These are phyloP conservation scores for Rhizophagus prolifer DNA, from an alignment of 192 early-diverging fungal species.

Conservation along the genomic window DNA sequence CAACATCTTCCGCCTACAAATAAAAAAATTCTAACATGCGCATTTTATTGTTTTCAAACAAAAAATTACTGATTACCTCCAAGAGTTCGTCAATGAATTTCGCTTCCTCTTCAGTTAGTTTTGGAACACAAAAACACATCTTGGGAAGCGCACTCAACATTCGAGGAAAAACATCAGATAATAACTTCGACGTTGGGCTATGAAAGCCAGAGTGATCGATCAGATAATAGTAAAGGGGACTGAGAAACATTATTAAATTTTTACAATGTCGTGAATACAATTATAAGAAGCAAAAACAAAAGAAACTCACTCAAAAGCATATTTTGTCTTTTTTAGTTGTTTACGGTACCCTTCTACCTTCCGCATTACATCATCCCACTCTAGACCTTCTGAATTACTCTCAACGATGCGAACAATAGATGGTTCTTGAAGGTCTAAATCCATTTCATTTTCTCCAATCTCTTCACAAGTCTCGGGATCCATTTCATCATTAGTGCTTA, in stretches of 20 bases:
- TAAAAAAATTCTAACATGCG: slow-evolving; percentile 15
- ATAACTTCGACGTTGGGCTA: background rate
- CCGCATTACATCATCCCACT: slow-evolving; percentile 16
- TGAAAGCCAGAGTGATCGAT: slow-evolving; percentile 16
- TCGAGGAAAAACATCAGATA: slow-evolving; percentile 7
- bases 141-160: slow-evolving; percentile 19
- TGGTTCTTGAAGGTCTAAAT: slow-evolving; percentile 21
- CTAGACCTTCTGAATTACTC: slow-evolving; percentile 21
- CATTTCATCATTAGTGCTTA: slow-evolving; percentile 14
- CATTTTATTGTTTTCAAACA: slow-evolving; percentile 19
- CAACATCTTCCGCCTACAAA: slow-evolving; percentile 23
- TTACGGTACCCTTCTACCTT: slow-evolving; percentile 19
- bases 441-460: slow-evolving; percentile 4
- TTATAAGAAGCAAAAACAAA: slow-evolving; percentile 21
- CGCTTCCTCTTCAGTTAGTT: slow-evolving; percentile 19
- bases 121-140: slow-evolving; percentile 16
- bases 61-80: slow-evolving; percentile 24
- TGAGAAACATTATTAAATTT: slow-evolving; percentile 18
- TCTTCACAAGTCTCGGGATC: slow-evolving; percentile 22
- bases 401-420: slow-evolving; percentile 5
- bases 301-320: slow-evolving; percentile 12
- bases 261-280: slow-evolving; percentile 12
- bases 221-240: slow-evolving; percentile 26
- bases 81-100: slow-evolving; percentile 17
- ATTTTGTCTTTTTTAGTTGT: slow-evolving; percentile 1